Base-by-base conservation (phyloP, 306 rosid genomes). In the Malus fusca region DNA sequence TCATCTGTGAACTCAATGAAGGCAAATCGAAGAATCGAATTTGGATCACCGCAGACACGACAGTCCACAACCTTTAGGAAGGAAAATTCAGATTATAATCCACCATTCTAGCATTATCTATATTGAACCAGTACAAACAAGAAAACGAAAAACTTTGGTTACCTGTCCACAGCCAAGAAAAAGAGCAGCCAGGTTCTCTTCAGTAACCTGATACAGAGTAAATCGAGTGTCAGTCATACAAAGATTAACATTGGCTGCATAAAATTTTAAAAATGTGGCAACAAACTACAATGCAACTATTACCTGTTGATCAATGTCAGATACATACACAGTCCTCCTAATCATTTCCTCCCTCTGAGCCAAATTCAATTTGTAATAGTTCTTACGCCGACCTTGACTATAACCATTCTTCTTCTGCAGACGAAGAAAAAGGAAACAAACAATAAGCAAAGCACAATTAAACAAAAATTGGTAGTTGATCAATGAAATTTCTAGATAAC, bases 31-130 rank as follows among this genome's bases (percentile, higher is more conserved):
- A 95, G 99, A 77, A 95, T 81, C 73, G 98, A 95, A 77, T 95
- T 95, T 58, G 97, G 97, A 87, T 95, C 99, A 73, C 99, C 99
- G 13, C 99, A 95, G 2, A 95, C 93, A 52, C 99, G 99, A 83
- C 99, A 95, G 80, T 95, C 99, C 76, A 92, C 96, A 80, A 95
- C 97, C 99, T 95, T 59, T 72, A 5, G 26, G 75, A 72, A 77
- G 78, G 81, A 71, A 22, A 25, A 23, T 23, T 84, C 65, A 62
- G 52, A 59, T 58, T 59, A 83, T 15, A 31, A 76, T 81, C 77
- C 77, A 80, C 65, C 44, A 66, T 61, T 25, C 82, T 48, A 56
- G 28, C 46, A 62, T 22, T 56, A 53, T 71, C 59, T 11, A 3
- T 15, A 19, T n/a, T 28, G 33, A 33, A 77, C 75, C 23, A 64